Evolutionary conservation across 2,329 filamentous ascomycete genomes (phyloP), one percentile per base, ranked within the genome.

Genomic region (Penicillium palitans): DNA sequence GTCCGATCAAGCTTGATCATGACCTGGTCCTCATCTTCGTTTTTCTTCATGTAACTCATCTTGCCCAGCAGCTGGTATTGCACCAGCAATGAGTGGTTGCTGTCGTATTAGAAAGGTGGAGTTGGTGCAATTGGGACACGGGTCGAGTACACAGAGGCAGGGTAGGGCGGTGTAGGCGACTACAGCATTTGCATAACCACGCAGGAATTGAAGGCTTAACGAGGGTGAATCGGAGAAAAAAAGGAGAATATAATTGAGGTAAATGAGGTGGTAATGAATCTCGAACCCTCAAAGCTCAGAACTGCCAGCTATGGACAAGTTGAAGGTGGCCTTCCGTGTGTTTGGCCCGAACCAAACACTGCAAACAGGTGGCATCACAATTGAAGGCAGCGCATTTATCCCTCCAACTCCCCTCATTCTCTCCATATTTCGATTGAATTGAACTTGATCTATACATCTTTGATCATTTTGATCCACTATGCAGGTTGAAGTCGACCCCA

Each of bases 1-100:
- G 93, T 97, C 73, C 96, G 89, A 81, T 99, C 95, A 72, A 98
- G 91, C 85, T 93, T 96, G 83, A 98, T 90, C 82, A 98, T 85
- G 74, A 90, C 89, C 76, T 89, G 86, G 76, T 97, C 93, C 74
- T 89, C 91, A 83, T 99, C 95, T 84, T 98, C 95, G 79, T 99
- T 93, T 84, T 96, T 98, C 83, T 99, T 99, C 83, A 93, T 89
- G 86, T 95, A 96, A 80, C 90, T 95, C 93, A 96, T 96, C 25
- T 61, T 77, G 75, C 62, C 63, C 62, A 64, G 65, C 67, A 67
- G 67, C 70, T 66, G 67, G 60, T 61, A 68, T 68, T 64, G 67
- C 66, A 67, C 69, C 70, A 70, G 68, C 66, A 61, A 59, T 62
- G 57, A 65, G 55, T 65, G 55, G 56, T 63, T 59, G 59, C 63